Evolutionary conservation across 2,329 filamentous ascomycete genomes (phyloP).

Genomic region (Penicillium capsulatum): DNA sequence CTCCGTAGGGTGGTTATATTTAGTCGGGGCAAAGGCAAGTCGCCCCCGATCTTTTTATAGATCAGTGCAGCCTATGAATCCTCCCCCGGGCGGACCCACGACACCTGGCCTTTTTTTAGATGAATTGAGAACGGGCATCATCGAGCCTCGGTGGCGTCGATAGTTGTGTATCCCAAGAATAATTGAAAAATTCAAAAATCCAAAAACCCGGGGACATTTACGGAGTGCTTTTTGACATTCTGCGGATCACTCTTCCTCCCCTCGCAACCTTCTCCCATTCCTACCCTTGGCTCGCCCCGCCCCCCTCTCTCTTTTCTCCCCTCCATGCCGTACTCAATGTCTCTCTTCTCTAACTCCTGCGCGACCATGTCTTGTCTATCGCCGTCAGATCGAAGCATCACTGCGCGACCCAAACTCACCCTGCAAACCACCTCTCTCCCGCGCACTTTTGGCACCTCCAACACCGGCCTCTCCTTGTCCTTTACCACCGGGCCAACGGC

Average conservation of each 20-base stretch:
- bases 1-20: no score
- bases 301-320: slow-evolving; percentile 2
- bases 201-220: no score
- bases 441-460: slow-evolving; percentile 52
- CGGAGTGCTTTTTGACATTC: no score
- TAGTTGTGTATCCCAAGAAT: slow-evolving; percentile 9
- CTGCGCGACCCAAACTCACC: slow-evolving; percentile 55
- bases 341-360: slow-evolving; percentile 7
- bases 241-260: slow-evolving; percentile 1
- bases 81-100: no score
- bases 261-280: slow-evolving; percentile 20
- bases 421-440: slow-evolving; percentile 54
- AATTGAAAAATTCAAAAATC: no score
- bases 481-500: slow-evolving; percentile 46
- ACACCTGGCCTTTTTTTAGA: slow-evolving; percentile 3
- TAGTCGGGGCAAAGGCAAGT: no score
- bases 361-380: slow-evolving; percentile 21
- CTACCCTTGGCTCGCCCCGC: slow-evolving; percentile 19
- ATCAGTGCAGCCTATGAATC: no score
- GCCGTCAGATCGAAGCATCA: slow-evolving; percentile 15
- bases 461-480: slow-evolving; percentile 51
- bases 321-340: slow-evolving; percentile 7
- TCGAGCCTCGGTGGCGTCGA: slow-evolving; percentile 18
- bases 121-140: slow-evolving; percentile 12
- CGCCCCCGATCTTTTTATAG: no score